Base-by-base conservation (phyloP, 257 asterid species). In the Parsonsia alboflavescens region DNA sequence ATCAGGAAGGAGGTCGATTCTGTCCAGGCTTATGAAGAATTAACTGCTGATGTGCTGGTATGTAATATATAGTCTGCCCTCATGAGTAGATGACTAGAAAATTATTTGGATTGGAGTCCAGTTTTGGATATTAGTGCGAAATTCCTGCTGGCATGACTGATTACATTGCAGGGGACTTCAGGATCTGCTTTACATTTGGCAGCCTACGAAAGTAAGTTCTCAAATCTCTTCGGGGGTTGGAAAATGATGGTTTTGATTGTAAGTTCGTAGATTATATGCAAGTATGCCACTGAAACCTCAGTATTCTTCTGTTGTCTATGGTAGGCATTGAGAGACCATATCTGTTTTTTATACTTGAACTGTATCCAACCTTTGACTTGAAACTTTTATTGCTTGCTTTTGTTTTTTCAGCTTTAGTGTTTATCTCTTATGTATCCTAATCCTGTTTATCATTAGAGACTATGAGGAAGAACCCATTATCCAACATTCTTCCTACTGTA, bases 1-100 rank as follows among this genome's bases (percentile, higher is more conserved):
- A 75, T 78, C 89, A 93, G 98, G 89, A 88, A 84, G 86, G 98
- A 93, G 72, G 76, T 87, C 68, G 80, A 52, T 84, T 80, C 83
- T 33, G 39, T 33, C 1, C 39, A 33, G 39, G 39, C 39, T 33
- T 33, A 33, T 33, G 39, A 33, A 33, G 39, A 33, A 33, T 33
- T 33, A 33, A 33, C 86, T 70, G 87, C 83, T n/a, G 93, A 87
- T 78, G 84, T 87, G 68, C 79, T 91, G 95, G 96, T 91, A 86
- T 68, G 54, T 62, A 33, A 41, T 21, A 6, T 6, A 54, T 21
- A 28, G 39, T 30, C 13, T 63, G n/a, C 30, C 39, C 68, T 63
- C 16, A 64, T 59, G 10, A 28, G 21, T 48, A 16, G 68, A 46
- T 30, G 50, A 22, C 22, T 57, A 58, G 45, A 39, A 65, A 56